Conservation (phyloP, 148 eudicot species). For the Polygonum maritimum region DNA sequence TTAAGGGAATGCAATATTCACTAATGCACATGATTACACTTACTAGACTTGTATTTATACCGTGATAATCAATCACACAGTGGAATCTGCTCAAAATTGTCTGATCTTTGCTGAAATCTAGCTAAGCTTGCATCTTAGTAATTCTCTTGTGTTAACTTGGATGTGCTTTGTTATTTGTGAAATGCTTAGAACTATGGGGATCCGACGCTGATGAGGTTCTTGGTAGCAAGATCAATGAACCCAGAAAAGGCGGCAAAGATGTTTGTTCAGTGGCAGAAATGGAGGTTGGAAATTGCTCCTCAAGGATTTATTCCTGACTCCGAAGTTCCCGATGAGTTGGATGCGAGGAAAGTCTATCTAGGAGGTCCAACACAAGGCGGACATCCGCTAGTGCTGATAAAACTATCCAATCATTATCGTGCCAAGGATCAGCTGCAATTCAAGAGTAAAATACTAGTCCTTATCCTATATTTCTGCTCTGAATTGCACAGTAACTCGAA, state of each 20-base stretch:
- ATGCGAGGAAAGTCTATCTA: slow-evolving; percentile 27
- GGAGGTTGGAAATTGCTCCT: slow-evolving; percentile 48
- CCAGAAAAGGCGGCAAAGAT: slow-evolving; percentile 47
- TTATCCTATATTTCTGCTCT: neutral
- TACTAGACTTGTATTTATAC: no score
- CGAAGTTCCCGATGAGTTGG: slow-evolving; percentile 33
- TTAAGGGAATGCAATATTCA: neutral
- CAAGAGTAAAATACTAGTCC: slow-evolving; percentile 30
- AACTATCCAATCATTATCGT: slow-evolving; percentile 35
- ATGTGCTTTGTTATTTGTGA: neutral
- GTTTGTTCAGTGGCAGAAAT: slow-evolving; percentile 49
- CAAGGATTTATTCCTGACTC: slow-evolving; percentile 28
- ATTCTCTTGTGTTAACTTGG: neutral
- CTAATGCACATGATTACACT: no score
- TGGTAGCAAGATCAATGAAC: slow-evolving; percentile 52
- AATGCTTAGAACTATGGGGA: slow-evolving; percentile 29
- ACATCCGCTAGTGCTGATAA: slow-evolving; percentile 23
- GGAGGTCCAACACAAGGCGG: slow-evolving; percentile 37
- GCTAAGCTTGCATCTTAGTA: neutral
- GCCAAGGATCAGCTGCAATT: slow-evolving; percentile 48
- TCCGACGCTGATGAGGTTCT: slow-evolving; percentile 35
- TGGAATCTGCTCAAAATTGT: no score
- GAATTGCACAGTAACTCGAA: no score
- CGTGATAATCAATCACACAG: no score
- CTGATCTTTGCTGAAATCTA: no score